Evolutionary conservation across 768 basidiomycete species (phyloP).

Genomic region (Mycena epipterygia): DNA sequence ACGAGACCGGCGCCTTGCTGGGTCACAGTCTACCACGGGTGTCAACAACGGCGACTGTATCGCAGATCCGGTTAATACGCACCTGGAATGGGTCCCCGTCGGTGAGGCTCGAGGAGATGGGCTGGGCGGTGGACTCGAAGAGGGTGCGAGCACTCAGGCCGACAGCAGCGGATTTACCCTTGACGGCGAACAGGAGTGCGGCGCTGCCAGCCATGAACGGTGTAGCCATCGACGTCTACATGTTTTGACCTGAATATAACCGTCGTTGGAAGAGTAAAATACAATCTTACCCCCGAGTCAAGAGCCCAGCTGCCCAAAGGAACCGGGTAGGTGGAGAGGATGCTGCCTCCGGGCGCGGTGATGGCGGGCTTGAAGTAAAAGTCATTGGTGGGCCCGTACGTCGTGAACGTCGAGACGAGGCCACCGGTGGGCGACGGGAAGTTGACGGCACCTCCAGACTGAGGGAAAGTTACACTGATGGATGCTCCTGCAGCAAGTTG

Average conservation of each 20-base stretch:
- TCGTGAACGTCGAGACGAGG: slow-evolving; percentile 66
- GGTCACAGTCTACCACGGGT: slow-evolving; percentile 61
- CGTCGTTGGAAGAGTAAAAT: neutral
- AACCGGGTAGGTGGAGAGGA: slow-evolving; percentile 61
- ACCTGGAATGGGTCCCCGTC: slow-evolving; percentile 66
- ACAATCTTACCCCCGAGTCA: slow-evolving; percentile 47
- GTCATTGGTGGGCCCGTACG: slow-evolving; percentile 74
- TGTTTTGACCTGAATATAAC: neutral
- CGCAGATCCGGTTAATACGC: too few species aligned
- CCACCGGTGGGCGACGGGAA: slow-evolving; percentile 68
- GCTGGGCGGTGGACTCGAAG: slow-evolving; percentile 61
- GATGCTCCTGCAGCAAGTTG: slow-evolving; percentile 60
- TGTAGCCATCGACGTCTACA: slow-evolving; percentile 56
- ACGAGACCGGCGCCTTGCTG: slow-evolving; percentile 71
- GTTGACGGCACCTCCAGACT: slow-evolving; percentile 55
- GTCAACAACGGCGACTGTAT: too few species aligned
- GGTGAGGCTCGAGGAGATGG: slow-evolving; percentile 58
- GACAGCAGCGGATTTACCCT: slow-evolving; percentile 50
- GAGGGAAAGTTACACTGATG: slow-evolving; percentile 63
- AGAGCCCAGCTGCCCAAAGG: slow-evolving; percentile 56
- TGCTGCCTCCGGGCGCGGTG: slow-evolving; percentile 67
- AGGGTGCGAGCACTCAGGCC: slow-evolving; percentile 43
- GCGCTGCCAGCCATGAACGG: slow-evolving; percentile 62
- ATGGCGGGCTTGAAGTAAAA: slow-evolving; percentile 69
- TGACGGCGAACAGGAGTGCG: slow-evolving; percentile 58